Conservation (phyloP, 2,329 filamentous ascomycete genomes). For the Apiospora aurea region DNA sequence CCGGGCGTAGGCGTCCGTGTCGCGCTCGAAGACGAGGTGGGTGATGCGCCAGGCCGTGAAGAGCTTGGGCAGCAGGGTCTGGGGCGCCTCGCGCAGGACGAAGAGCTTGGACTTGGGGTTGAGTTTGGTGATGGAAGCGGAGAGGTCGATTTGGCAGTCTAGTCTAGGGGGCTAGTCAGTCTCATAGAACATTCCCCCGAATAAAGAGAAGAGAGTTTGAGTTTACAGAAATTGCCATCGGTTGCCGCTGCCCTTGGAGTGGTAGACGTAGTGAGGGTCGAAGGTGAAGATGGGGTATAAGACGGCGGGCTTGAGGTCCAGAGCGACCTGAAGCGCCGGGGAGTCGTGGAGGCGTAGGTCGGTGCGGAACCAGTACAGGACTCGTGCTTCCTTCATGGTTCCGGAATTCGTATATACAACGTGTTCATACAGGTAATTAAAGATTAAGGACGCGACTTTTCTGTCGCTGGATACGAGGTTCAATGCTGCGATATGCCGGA, state of each 20-base stretch:
- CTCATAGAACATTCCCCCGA: not conserved
- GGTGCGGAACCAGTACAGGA: constrained; percentile 82
- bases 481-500: not conserved
- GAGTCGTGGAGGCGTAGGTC: constrained; percentile 81
- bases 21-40: constrained; percentile 80
- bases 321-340: constrained; percentile 73
- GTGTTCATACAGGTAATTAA: not conserved
- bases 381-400: constrained; percentile 51
- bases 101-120: constrained; percentile 73
- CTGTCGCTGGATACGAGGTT: not conserved
- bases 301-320: constrained; percentile 71
- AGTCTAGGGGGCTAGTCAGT: constrained; percentile 52
- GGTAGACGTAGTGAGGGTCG: constrained; percentile 83
- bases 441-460: not conserved
- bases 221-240: constrained; percentile 74
- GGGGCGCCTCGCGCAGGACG: constrained; percentile 74
- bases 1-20: constrained; percentile 76
- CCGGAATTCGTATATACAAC: constrained; percentile 36
- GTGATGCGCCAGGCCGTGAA: constrained; percentile 78
- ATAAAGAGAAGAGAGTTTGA: not conserved
- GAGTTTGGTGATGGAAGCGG: constrained; percentile 69
- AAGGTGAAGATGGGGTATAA: constrained; percentile 82
- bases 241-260: constrained; percentile 72
- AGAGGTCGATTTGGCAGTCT: constrained; percentile 77
- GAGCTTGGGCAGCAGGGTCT: constrained; percentile 74